These are phyloP conservation scores for Zygosaccharomyces gambellarensis DNA, from an alignment of 805 yeast genomes.

Conservation along the genomic window DNA sequence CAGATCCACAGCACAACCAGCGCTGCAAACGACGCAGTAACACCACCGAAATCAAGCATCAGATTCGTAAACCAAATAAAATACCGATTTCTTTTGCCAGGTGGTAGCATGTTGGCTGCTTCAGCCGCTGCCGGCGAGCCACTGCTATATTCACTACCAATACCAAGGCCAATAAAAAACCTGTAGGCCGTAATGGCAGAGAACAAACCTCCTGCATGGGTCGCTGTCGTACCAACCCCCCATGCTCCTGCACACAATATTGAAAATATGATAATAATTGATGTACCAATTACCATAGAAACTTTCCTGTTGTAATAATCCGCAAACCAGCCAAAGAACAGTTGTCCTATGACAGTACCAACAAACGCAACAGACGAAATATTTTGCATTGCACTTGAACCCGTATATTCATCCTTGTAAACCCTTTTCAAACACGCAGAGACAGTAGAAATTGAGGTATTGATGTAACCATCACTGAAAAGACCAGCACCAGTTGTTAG, in stretches of 20 bases:
- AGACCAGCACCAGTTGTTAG: conserved; percentile 87
- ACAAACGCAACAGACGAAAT: conserved; percentile 85
- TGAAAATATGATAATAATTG: conserved; percentile 70
- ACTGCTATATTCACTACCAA: conserved; percentile 94
- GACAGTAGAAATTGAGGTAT: conserved; percentile 77
- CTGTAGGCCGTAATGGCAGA: conserved; percentile 81
- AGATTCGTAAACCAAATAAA: conserved; percentile 84
- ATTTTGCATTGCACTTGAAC: conserved; percentile 68
- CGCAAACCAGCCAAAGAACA: conserved; percentile 72
- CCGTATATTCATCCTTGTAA: conserved; percentile 58
- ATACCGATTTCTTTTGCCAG: conserved; percentile 84
- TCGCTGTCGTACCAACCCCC: conserved; percentile 59
- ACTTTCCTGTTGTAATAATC: conserved; percentile 76
- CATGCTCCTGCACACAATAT: conserved; percentile 80
- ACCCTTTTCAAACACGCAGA: conserved; percentile 61
- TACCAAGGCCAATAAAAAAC: conserved; percentile 83
- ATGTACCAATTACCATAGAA: conserved; percentile 78
- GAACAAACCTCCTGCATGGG: conserved; percentile 65
- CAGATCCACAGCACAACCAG: conserved; percentile 82
- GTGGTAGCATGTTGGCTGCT: conserved; percentile 70
- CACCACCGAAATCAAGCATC: conserved; percentile 86
- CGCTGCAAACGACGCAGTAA: conserved; percentile 77
- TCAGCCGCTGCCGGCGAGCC: conserved; percentile 93
- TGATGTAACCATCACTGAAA: conserved; percentile 89
- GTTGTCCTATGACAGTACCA: conserved; percentile 86